Evolutionary conservation across 2,329 filamentous ascomycete species (phyloP).

Genomic region (Coleophoma crateriformis): DNA sequence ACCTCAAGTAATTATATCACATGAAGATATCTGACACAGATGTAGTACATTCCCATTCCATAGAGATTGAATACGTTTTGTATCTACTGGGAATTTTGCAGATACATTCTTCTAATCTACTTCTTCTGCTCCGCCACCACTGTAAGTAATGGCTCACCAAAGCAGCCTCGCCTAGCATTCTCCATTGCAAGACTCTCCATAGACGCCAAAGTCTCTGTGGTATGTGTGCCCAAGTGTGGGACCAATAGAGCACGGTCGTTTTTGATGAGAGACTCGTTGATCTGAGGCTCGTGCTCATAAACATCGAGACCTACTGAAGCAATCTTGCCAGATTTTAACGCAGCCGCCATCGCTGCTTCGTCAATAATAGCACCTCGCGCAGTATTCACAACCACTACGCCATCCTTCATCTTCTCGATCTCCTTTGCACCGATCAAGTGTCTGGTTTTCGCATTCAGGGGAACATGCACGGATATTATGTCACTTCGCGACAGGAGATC

Average conservation of each 20-base stretch:
- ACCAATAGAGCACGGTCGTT: conserved; percentile 57
- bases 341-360: conserved; percentile 70
- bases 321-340: conserved; percentile 63
- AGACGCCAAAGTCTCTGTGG: conserved; percentile 40
- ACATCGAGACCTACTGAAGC: conserved; percentile 69
- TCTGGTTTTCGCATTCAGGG: conserved; percentile 61
- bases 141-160: conserved; percentile 4
- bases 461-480: conserved; percentile 71
- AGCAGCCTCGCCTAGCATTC: conserved; percentile 27
- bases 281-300: conserved; percentile 69
- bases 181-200: conserved; percentile 28
- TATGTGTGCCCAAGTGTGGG: conserved; percentile 65
- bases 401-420: conserved; percentile 72
- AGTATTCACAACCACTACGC: conserved; percentile 72
- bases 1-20: too few relatives aligned
- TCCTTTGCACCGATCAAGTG: conserved; percentile 66
- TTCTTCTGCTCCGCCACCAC: conserved; percentile 3
- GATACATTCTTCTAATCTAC: not conserved
- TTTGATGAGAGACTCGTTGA: conserved; percentile 53
- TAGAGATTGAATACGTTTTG: not conserved
- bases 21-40: too few relatives aligned
- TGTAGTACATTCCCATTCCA: too few relatives aligned
- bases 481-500: conserved; percentile 62
- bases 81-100: not conserved
- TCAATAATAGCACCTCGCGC: conserved; percentile 75